Base-by-base conservation (phyloP, 306 rosid species). In the Quercus parvula region DNA sequence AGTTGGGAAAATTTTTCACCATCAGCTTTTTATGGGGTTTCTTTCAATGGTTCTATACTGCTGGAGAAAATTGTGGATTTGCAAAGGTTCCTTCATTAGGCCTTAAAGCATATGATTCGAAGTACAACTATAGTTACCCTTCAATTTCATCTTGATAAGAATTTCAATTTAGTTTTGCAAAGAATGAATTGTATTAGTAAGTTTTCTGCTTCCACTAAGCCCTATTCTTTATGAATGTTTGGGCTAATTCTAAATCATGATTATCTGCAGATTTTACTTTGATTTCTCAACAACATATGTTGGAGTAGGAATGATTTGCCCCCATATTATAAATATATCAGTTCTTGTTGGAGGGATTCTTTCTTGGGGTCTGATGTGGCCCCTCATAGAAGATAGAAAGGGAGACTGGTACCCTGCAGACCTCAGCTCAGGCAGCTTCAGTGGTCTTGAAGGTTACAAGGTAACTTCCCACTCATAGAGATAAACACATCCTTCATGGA, bases 281-380 rank as follows among this genome's bases (percentile, higher is more conserved):
- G 61, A 75, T 62, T 75, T 75, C 59, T 75, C 79, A n/a, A 30
- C 77, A 6, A 33, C 67, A 11, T 74, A 74, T 20, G 59, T 56
- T 41, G 79, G 79, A 25, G 71, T 46, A 1, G 79, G 79, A 61
- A 75, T 75, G 79, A 75, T 75, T 19, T 75, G 79, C 25, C 79
- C 79, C 19, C 28, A 62, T 20, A 61, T 75, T 20, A 4, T 75
- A 25, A 75, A 75, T 44, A 27, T 75, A 12, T 75, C 79, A 6
- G 2, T 75, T 41, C 71, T 75, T 2, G 59, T 75, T 25, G 79
- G 79, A 38, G 79, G 71, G 2, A 75, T 75, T 41, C 44, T 75
- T 49, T 75, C 79, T 24, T 75, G 72, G 79, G 79, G 71, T 13
- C 6, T 75, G 31, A 75, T 75, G 79, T 75, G 79, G 79, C 77